Base-by-base conservation (phyloP, 2,329 filamentous ascomycete species). In the Colletotrichum sp. region DNA sequence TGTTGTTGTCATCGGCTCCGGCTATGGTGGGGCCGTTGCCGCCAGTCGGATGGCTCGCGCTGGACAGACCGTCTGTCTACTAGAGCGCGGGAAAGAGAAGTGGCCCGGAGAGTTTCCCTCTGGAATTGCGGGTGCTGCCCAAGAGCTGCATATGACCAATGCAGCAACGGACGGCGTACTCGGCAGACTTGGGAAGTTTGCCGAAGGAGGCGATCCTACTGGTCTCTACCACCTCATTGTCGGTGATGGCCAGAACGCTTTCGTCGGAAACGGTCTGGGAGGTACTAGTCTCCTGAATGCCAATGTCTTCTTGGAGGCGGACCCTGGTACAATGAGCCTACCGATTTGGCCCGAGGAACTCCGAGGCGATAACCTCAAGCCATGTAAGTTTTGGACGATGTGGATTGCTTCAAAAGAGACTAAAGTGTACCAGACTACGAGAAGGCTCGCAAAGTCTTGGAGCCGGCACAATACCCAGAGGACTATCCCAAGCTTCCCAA, bases 231-330 rank as follows among this genome's bases (percentile, higher is more conserved):
- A 88, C 74, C 80, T 87, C 26, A 80, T 86, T 7, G 79, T 85
- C 21, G 87, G 87, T 1, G 82, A 87, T 57, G 87, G 86, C 3
- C 86, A 88, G 75, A 86, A 88, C 79, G 84, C 86, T 1, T 85
- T 87, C 38, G 78, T 82, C 16, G 84, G 80, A 57, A 84, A 83
- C 78, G 85, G 85, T 2, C 89, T 94, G n/a, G 93, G 92, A 10
- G 92, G 92, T 6, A 93, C 92, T 2, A 93, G 91, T 80, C 81
- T 94, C 24, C 87, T 94, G 32, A 94, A 94, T 76, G 92, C 92
- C 15, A 93, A 94, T 79, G 90, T 94, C 2, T 94, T 93, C 78
- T 83, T 94, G 16, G 87, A 90, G 78, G 89, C 91, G 5, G 91
- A 93, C 69, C 80, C 88, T 12, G 85, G 86, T 4, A 90, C 90